These are phyloP conservation scores for Ceratocystiopsis brevicomis DNA, from an alignment of 2,329 filamentous ascomycete species.

Conservation along the genomic window DNA sequence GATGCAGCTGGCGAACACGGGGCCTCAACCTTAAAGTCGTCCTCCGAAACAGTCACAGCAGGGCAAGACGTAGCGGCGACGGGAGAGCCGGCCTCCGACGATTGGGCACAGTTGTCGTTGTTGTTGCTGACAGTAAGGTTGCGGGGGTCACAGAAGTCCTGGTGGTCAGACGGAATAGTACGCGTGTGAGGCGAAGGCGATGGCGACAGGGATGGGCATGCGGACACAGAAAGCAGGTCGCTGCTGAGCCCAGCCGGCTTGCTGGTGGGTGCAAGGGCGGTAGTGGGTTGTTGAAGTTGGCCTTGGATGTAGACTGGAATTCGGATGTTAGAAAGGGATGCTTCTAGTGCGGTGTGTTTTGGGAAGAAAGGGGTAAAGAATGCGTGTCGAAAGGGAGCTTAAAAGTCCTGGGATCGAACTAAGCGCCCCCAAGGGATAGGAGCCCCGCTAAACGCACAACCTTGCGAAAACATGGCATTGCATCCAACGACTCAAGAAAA, in stretches of 20 bases:
- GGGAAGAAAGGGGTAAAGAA: neutral
- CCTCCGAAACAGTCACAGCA: constrained; percentile 22
- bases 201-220: constrained; percentile 71
- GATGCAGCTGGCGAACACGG: constrained; percentile 14
- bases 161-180: constrained; percentile 42
- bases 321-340: neutral
- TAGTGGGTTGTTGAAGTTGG: constrained; percentile 21
- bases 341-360: neutral
- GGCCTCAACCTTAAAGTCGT: constrained; percentile 12
- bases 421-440: too few relatives aligned
- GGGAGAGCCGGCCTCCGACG: constrained; percentile 39
- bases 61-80: constrained; percentile 16
- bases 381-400: neutral
- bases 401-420: neutral
- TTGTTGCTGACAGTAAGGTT: constrained; percentile 57
- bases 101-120: constrained; percentile 35
- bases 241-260: constrained; percentile 24
- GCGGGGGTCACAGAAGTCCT: constrained; percentile 78
- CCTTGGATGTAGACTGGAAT: constrained; percentile 27
- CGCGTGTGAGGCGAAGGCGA: constrained; percentile 65
- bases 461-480: too few relatives aligned
- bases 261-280: constrained; percentile 13
- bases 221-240: constrained; percentile 45
- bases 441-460: too few relatives aligned
- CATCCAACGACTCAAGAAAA: neutral